Base-by-base conservation (phyloP, 768 basidiomycete genomes). In the Leucosporidium creatinivorum region DNA sequence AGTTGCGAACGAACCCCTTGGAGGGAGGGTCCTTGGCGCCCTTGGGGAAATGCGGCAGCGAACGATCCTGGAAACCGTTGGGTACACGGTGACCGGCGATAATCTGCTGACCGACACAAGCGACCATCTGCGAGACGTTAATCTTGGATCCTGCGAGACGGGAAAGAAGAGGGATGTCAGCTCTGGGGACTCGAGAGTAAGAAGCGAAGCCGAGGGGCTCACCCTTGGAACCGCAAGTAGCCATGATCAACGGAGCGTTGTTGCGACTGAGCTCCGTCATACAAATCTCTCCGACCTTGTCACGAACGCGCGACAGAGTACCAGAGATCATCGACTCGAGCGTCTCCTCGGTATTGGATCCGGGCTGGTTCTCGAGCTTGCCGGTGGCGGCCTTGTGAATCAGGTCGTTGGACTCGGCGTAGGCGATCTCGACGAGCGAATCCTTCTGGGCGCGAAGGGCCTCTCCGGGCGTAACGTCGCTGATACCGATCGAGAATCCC, bases 81-180 rank as follows among this genome's bases (percentile, higher is more conserved):
- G 93, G 93, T 9, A 99, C 93, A 84, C 96, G 96, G 80, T 91
- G 88, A 10, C 96, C 96, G 25, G 92, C 86, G 69, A 99, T 98
- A 78, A 98, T 97, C 77, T 99, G 96, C 76, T 99, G 96, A 8
- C 96, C 96, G 73, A 99, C 96, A 85, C 94, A 97, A 76, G 94
- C 96, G 62, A 98, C 94, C 96, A 99, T 99, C 80, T 99, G 96
- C 28, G 92, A 94, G 63, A 99, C 96, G 79, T 99, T 99, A 80
- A 99, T 94, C 69, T 92, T 90, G 75, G 96, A 98, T 78, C 96
- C 94, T 89, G 69, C 0, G 39, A 10, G 21, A 23, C 21, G 44
- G 4, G 21, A n/a, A n/a, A 51, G n/a, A 10, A 33, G 33, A 4
- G 33, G 10, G 81, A 13, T n/a, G 54, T 66, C 50, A 62, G 68